Evolutionary conservation across 2,329 filamentous ascomycete species (phyloP).

Genomic region (Aspergillus phoenicis): DNA sequence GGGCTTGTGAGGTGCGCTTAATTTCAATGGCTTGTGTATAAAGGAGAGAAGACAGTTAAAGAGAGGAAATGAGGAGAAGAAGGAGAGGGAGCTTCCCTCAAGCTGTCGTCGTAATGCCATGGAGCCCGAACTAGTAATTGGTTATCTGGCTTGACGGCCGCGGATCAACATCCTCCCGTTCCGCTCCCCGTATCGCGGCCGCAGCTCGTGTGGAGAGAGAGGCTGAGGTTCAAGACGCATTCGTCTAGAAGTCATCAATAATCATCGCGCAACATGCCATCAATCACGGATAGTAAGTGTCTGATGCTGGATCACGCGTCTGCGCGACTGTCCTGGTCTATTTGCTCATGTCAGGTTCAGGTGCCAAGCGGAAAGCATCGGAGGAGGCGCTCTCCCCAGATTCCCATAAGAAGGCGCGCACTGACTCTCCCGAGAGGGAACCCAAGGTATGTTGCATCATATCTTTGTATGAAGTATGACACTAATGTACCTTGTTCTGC

Average conservation of each 20-base stretch:
- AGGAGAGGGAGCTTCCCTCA: constrained; percentile 13
- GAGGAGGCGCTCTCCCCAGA: constrained; percentile 50
- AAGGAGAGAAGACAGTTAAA: constrained; percentile 3
- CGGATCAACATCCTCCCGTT: constrained; percentile 30
- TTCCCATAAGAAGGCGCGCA: constrained; percentile 53
- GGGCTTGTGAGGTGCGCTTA: constrained; percentile 12
- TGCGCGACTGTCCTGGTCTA: neutral
- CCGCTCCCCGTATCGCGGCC: constrained; percentile 23
- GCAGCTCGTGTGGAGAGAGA: constrained; percentile 21
- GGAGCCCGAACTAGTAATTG: neutral
- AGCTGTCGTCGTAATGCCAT: constrained; percentile 14
- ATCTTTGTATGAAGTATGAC: neutral
- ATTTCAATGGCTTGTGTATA: neutral
- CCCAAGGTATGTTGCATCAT: constrained; percentile 29
- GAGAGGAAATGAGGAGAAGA: neutral
- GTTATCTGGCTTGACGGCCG: constrained; percentile 26
- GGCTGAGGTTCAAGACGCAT: constrained; percentile 8
- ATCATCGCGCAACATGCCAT: constrained; percentile 26
- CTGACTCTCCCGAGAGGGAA: constrained; percentile 47
- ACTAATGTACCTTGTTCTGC: neutral
- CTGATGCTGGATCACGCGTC: neutral
- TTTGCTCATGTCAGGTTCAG: constrained; percentile 26
- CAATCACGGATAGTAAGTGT: constrained; percentile 38
- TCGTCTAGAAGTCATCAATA: neutral
- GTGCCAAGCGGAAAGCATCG: constrained; percentile 53